Conservation (phyloP, 83 land plant genomes). For the Picea abies region DNA sequence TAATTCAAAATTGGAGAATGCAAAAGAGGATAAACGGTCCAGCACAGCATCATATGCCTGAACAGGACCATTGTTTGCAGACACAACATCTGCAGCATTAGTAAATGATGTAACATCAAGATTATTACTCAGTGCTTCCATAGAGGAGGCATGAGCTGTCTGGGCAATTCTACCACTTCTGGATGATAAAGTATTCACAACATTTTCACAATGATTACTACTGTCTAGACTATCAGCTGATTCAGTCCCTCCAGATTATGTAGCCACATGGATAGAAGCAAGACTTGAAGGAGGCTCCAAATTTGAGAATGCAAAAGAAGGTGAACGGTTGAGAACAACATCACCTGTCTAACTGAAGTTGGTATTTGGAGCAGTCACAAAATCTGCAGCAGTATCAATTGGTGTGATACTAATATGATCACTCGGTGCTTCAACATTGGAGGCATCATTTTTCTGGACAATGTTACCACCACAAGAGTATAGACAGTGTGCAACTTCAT, state of each 20-base stretch:
- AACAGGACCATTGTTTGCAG: neutral
- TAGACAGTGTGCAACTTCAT: neutral
- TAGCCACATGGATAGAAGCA: neutral
- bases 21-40: conserved; percentile 14
- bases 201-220: neutral
- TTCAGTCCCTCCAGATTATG: neutral
- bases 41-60: neutral
- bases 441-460: neutral
- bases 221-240: conserved; percentile 1
- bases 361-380: neutral
- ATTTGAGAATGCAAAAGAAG: conserved; percentile 15
- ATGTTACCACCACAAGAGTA: neutral
- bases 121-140: neutral
- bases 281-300: conserved; percentile 1
- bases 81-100: neutral
- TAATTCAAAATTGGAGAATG: conserved; percentile 9
- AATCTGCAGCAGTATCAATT: neutral
- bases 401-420: neutral
- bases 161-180: neutral
- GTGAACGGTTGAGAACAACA: neutral
- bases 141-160: neutral
- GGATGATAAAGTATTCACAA: too few relatives aligned
- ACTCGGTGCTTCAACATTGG: neutral
- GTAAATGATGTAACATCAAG: neutral
- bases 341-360: neutral